Evolutionary conservation across 768 basidiomycete genomes (phyloP), one percentile per base, ranked within the genome.

Genomic region (Cystobasidium onofrii): DNA sequence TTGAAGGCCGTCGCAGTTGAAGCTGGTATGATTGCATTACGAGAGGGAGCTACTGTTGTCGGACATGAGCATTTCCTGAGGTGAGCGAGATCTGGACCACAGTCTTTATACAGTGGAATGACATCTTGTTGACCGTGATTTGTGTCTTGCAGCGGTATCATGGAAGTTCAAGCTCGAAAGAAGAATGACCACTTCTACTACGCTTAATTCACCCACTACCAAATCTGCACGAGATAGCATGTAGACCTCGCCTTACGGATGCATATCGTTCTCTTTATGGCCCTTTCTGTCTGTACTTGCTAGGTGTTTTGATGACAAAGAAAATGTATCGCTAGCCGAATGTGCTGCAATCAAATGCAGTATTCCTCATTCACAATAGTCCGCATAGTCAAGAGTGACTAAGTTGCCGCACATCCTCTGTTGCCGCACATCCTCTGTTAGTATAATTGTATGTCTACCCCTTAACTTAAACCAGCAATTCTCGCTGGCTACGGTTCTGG

Each of bases 71-170:
- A 98, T 81, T 98, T 96, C 86, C 83, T 97, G 90, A 92, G 83
- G 90, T 90, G 88, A 76, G 65, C 93, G n/a, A 96, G 86, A 92
- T 91, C 82, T 94, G 96, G 88, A 98, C 98, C 87, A 97, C 98
- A 87, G 96, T 96, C 80, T 88, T 90, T 80, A 87, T 9, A 29
- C 33, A 31, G 2, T 20, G 62, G 52, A 29, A 6, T 36, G 54
- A 23, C 17, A n/a, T 33, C 7, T 50, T 34, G 23, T 54, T 43
- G 57, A 60, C 27, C 6, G 12, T 29, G 6, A 55, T 17, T 44
- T 29, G 52, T 60, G 17, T 20, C 31, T 46, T 39, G 76, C 77
- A 76, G 61, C 74, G 81, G 69, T 76, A 70, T 81, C 52, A 71
- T 81, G 64, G 82, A 97, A 89, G 82, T 98, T 72, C 95, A 98